Conservation (phyloP, 306 rosid species). For the Prunus mongolica region DNA sequence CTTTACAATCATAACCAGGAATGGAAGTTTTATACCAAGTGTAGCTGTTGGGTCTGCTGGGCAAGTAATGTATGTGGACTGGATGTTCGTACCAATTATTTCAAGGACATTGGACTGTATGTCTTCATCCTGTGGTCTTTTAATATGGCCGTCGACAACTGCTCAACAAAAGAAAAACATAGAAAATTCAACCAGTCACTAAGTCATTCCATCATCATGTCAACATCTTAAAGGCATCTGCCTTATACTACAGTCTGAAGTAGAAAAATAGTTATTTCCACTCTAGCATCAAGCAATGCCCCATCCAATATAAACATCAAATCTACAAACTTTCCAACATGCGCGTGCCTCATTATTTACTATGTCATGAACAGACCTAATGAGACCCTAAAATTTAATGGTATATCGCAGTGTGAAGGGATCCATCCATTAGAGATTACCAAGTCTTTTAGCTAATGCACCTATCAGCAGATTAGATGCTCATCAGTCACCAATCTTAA, state of each 20-base stretch:
- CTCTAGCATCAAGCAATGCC: background rate
- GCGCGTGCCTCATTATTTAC: background rate
- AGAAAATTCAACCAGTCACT: background rate
- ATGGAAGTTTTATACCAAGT: constrained; percentile 89
- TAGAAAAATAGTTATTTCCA: background rate
- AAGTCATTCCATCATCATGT: background rate
- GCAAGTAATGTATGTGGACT: constrained; percentile 87
- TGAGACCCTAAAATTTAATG: background rate
- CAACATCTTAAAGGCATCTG: background rate
- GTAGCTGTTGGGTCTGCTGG: constrained; percentile 97
- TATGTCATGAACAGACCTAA: background rate
- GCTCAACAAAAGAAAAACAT: constrained; percentile 17
- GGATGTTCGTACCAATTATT: constrained; percentile 86
- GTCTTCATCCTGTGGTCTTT: constrained; percentile 96
- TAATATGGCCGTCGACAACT: constrained; percentile 84
- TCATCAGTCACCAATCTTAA: background rate
- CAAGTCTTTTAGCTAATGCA: background rate
- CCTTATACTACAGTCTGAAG: background rate
- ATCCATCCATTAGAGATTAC: background rate
- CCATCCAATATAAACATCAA: background rate
- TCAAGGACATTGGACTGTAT: constrained; percentile 92
- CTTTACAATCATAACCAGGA: constrained; percentile 87
- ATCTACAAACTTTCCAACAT: background rate
- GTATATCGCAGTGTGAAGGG: background rate
- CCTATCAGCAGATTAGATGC: background rate